Evolutionary conservation across 1,284 basidiomycete species (phyloP), one percentile per base, ranked within the genome.

Genomic region (Tylopilus sp.): DNA sequence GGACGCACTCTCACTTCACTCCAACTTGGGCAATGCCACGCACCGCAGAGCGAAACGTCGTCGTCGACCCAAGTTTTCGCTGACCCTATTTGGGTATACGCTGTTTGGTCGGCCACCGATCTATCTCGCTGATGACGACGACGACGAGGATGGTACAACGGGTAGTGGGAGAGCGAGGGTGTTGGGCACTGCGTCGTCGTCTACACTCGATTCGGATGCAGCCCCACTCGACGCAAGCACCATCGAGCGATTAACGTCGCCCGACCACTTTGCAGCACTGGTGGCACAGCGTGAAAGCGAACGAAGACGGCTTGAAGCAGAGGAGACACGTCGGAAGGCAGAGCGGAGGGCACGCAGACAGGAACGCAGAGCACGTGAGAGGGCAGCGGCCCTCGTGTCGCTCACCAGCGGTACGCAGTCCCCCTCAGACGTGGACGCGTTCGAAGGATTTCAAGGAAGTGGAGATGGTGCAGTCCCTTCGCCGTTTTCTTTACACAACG

Each of bases 201-300:
- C 84, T 1, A 89, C 88, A 5, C 83, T 91, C 56, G 90, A 92
- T 77, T 87, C 88, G 3, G 91, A 92, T 65, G 90, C 91, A 6
- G 83, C 90, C 13, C 86, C 86, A 1, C 79, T 92, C 16, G 89
- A 90, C 63, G 74, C 84, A 6, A 81, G 84, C 12, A 80, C 82
- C 19, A 89, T 92, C 62, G 83, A 82, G 55, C 80, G 81, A 54
- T 72, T 89, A 26, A 80, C 86, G 10, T 77, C 76, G 13, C 77
- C 75, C 0, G 77, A 77, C 32, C 77, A 78, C 41, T 49, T 29
- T 2, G 77, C 81, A 10, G 74, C 61, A 3, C 63, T 73, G 0
- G 81, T 74, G 36, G 80, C 74, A 62, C 77, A 78, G 61, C 78
- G 72, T 32, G 79, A 77, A 63, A 79, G 71, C 58, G 80, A 81